Conservation (phyloP, 495 filamentous ascomycete genomes). For the Aspergillus incahuasiensis region DNA sequence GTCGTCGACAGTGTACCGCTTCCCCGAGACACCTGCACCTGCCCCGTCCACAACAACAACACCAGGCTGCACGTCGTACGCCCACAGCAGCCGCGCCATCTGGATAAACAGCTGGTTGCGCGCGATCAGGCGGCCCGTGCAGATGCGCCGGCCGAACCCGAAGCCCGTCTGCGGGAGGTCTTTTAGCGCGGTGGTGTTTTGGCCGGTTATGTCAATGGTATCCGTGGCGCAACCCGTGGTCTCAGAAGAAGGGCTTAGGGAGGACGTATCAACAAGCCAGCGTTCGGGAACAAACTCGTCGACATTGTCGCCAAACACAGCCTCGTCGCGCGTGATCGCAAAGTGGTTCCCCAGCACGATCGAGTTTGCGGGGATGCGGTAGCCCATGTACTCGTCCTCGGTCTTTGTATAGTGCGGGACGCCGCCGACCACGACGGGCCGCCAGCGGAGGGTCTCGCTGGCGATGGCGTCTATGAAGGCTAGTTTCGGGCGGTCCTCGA, state of each 20-base stretch:
- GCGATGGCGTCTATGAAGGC: constrained; percentile 3
- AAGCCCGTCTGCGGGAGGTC: constrained; percentile 9
- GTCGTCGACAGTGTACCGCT: constrained; percentile 42
- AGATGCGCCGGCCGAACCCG: constrained; percentile 20
- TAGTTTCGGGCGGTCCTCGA: background rate
- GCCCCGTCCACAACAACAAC: too few relatives aligned
- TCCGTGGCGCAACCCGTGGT: too few relatives aligned
- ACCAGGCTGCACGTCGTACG: constrained; percentile 42
- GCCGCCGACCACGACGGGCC: background rate
- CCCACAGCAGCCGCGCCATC: constrained; percentile 50
- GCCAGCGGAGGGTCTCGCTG: constrained; percentile 6
- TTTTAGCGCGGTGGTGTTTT: background rate
- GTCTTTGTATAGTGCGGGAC: background rate
- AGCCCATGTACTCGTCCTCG: constrained; percentile 1
- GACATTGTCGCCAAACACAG: background rate
- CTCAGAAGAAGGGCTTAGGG: too few relatives aligned
- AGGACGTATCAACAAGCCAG: constrained; percentile 23
- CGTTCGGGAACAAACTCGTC: constrained; percentile 41
- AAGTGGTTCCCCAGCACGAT: background rate
- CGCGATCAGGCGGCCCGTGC: constrained; percentile 47
- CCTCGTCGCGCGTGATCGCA: background rate
- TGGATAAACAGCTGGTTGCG: constrained; percentile 45
- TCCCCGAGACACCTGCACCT: constrained; percentile 17
- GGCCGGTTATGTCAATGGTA: background rate
- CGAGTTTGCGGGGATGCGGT: background rate